Evolutionary conservation across 1,284 basidiomycete genomes (phyloP).

Genomic region (Fomitopsis palustris): DNA sequence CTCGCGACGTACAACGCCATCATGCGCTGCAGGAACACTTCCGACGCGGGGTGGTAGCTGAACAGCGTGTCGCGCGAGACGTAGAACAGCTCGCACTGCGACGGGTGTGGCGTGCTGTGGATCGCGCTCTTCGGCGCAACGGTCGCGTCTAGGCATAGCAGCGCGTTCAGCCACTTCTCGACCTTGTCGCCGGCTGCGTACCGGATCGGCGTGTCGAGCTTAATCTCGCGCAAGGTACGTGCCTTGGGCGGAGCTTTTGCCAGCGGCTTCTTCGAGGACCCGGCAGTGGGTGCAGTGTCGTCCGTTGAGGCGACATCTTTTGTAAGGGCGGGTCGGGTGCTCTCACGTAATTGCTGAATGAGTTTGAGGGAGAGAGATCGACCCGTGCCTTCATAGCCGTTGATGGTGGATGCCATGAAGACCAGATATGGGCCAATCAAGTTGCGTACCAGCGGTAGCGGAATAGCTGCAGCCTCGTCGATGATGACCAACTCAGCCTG

Average conservation of each 20-base stretch:
- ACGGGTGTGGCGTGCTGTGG: slow-evolving; percentile 90
- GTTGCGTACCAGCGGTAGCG: slow-evolving; percentile 90
- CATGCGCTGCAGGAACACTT: slow-evolving; percentile 96
- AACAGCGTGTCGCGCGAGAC: slow-evolving; percentile 97
- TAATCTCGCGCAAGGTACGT: slow-evolving; percentile 89
- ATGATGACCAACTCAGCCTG: slow-evolving; percentile 98
- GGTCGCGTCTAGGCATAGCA: slow-evolving; percentile 94
- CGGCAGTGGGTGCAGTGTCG: slow-evolving; percentile 37
- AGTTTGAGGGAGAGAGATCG: slow-evolving; percentile 97
- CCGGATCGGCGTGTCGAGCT: slow-evolving; percentile 93
- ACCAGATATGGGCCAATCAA: slow-evolving; percentile 97
- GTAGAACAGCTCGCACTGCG: slow-evolving; percentile 92
- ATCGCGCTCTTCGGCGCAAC: slow-evolving; percentile 57
- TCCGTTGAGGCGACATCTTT: slow-evolving; percentile 53
- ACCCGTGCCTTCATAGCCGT: slow-evolving; percentile 99
- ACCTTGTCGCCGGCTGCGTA: slow-evolving; percentile 87
- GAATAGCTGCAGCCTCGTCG: slow-evolving; percentile 98
- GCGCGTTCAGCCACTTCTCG: slow-evolving; percentile 91
- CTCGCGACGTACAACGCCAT: slow-evolving; percentile 97
- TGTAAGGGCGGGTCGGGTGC: slow-evolving; percentile 68
- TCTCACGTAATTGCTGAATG: slow-evolving; percentile 94
- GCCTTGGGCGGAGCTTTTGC: slow-evolving; percentile 61
- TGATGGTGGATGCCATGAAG: slow-evolving; percentile 98
- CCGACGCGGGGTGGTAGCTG: slow-evolving; percentile 95
- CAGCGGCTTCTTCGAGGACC: slow-evolving; percentile 48